Base-by-base conservation (phyloP, 164 flowering plant genomes). In the Sextonia rubra region DNA sequence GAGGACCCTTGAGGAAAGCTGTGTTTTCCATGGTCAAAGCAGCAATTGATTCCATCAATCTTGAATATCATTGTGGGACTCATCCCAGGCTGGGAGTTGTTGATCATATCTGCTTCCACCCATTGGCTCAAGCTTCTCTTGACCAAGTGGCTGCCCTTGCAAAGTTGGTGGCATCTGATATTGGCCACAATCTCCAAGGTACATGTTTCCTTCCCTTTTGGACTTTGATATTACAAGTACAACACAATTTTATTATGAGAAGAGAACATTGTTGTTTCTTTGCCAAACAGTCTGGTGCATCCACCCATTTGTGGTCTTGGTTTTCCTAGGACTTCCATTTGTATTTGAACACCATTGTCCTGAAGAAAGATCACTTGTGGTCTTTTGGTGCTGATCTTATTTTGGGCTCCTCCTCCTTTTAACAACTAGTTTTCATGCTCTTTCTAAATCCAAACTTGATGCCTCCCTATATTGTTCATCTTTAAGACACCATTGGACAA, bases 1-100 rank as follows among this genome's bases (percentile, higher is more conserved):
- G 79, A 60, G 84, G 86, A 68, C 87, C 90, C 20, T 72, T 91
- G 78, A 83, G 77, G 1, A 82, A 83, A 56, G 80, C 90, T 14
- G 85, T 86, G 27, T 2, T 84, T 22, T 83, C 90, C 72, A 86
- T 87, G 87, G 89, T 78, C 47, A 84, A 85, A 71, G 89, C 89
- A 27, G 94, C 94, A 55, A 87, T 74, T 60, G 79, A 64, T 29
- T 82, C 84, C 75, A 80, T 89, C 17, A 80, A 91, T 77, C 85
- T 89, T 15, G 87, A 86, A 81, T 23, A 23, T 23, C 97, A 91
- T 64, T 72, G 78, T 3, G 96, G 95, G 4, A 79, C 93, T 0
- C 93, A 91, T 76, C 97, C 92, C 17, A 84, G 97, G 56, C 85
- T 89, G 3, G 93, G 97, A 2, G 92, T 88, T 3, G 89, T 89